Base-by-base conservation (phyloP, 306 rosid species). In the Nissolia schottii region DNA sequence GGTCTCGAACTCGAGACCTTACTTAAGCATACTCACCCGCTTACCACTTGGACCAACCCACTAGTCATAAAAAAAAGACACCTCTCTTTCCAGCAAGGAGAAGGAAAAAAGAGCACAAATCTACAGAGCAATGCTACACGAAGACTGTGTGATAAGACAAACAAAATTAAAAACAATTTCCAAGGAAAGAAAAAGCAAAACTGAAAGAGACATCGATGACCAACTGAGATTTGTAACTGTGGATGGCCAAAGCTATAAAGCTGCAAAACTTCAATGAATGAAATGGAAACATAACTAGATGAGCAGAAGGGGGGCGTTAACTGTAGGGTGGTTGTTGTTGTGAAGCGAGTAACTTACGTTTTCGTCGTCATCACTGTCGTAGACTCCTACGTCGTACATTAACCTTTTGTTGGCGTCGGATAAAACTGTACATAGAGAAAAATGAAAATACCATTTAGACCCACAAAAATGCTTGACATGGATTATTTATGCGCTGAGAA, bases 321-420 rank as follows among this genome's bases (percentile, higher is more conserved):
- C 38, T 32, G 38, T 32, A 32, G 38, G 38, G 18, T 35, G 38
- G 18, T 35, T 31, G 10, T 19, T 15, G 5, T 9, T 35, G 48
- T 40, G 64, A 19, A 22, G 14, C 2, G 12, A 16, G 53, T 58
- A 23, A 43, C 87, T 77, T 70, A 89, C 97, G 50, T 74, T 91
- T 84, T 85, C 89, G 77, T 93, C 97, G 7, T 89, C 97, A 82
- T 94, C 96, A 69, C 91, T 83, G 40, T 89, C 99, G 35, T 94
- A 88, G 50, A 86, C 91, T 68, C 97, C 99, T 8, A 94, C 87
- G 57, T 94, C 99, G 86, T 94, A 94, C 90, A 94, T 51, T 60
- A 91, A 77, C 82, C 97, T 90, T 69, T 89, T 94, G 79, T 85
- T 91, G 12, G 87, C 59, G 79, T 91, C 97, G 37, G 96, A 89